Evolutionary conservation across 805 yeast genomes (phyloP), one percentile per base, ranked within the genome.

Genomic region (Kodamaea jinghongensis): DNA sequence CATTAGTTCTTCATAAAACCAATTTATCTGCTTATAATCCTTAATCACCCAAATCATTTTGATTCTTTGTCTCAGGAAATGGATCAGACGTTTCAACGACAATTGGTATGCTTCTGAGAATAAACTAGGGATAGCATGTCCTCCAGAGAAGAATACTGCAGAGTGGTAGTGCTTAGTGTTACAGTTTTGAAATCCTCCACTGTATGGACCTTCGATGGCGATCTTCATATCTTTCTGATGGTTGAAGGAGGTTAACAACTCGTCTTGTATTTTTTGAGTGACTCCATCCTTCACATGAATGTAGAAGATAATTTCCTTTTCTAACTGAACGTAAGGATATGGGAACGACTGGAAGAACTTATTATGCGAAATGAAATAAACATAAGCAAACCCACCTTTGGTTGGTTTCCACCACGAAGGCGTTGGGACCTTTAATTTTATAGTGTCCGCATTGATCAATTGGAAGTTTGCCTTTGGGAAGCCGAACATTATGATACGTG

Each of bases 331-430:
- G 39, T 61, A 61, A 0, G 86, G 79, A 46, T 81, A 81, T 3
- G 88, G 88, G 54, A 81, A 87, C 2, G 85, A 78, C 48, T 81
- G 82, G 78, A 81, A 76, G 51, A 78, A 75, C 68, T 70, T 47
- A 74, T 58, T 31, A 60, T 49, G 36, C 67, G 65, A 28, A 29
- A 78, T 51, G 45, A 75, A 66, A 48, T 75, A 78, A 12, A 81
- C 56, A 60, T 76, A 81, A 22, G 78, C 77, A 54, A 77, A 81
- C 17, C 82, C 81, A 1, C 87, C 86, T 7, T 70, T 69, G 25
- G 57, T 47, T 1, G 66, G 47, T 4, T 52, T 50, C 72, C 72
- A 67, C 46, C 57, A 48, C 6, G 42, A 41, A 10, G 72, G 71
- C 23, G 55, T 64, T 4, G 70, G 67, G 2, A 65, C 58, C 1